Conservation (phyloP, 2,329 filamentous ascomycete genomes). For the Aspergillus spinulosporus region DNA sequence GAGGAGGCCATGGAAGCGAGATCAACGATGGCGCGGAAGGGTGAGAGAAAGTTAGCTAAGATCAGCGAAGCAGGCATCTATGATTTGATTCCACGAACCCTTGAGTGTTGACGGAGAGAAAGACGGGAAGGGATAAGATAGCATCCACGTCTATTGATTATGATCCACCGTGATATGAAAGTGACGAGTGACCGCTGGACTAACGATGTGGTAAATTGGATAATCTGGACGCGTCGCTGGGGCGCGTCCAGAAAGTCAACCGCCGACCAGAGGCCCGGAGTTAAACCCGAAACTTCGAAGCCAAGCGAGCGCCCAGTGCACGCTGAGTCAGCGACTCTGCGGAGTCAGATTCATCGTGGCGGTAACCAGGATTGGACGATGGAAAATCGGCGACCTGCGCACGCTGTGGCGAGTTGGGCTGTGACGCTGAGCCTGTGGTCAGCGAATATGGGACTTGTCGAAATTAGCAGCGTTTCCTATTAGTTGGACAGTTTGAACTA, state of each 20-base stretch:
- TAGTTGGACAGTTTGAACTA: not conserved
- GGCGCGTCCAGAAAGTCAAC: too few relatives aligned
- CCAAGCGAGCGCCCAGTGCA: not conserved
- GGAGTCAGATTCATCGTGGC: not conserved
- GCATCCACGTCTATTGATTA: slow-evolving; percentile 1
- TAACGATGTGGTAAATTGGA: not conserved
- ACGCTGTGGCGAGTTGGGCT: not conserved
- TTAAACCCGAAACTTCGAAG: not conserved
- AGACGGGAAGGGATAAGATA: not conserved
- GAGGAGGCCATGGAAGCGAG: not conserved
- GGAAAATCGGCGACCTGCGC: not conserved
- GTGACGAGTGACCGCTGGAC: slow-evolving; percentile 3
- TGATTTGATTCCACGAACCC: not conserved
- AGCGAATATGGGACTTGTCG: slow-evolving; percentile 1
- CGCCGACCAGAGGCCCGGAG: not conserved
- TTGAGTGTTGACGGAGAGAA: not conserved
- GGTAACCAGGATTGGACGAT: slow-evolving; percentile 1
- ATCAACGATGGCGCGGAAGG: not conserved
- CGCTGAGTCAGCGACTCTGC: slow-evolving; percentile 3
- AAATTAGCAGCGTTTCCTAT: slow-evolving; percentile 3
- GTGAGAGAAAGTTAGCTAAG: slow-evolving; percentile 8
- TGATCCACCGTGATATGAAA: slow-evolving; percentile 2
- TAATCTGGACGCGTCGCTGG: not conserved
- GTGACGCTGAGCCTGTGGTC: not conserved
- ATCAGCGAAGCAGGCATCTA: slow-evolving; percentile 4